Evolutionary conservation across 345 rosid genomes (phyloP).

Genomic region (Syzygium grande): DNA sequence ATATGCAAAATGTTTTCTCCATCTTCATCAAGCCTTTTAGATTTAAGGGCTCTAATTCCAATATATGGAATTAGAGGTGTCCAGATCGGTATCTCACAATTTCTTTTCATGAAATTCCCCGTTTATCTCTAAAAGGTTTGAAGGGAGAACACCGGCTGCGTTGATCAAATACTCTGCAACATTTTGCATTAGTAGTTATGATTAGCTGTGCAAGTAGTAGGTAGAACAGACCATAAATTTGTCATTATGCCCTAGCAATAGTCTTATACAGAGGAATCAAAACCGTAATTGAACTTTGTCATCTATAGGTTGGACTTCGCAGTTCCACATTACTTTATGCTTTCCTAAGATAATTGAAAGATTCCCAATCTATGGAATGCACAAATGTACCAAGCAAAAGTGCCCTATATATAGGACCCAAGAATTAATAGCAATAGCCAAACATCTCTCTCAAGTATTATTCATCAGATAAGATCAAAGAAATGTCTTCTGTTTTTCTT

Average conservation of each 20-base stretch:
- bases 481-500: background rate
- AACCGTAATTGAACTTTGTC: too few species aligned
- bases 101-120: too few species aligned
- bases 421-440: background rate
- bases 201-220: background rate
- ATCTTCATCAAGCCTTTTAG: too few species aligned
- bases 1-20: too few species aligned
- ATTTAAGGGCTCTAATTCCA: too few species aligned
- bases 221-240: background rate
- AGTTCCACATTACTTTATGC: background rate
- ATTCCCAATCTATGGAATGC: background rate
- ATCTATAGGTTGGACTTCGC: too few species aligned
- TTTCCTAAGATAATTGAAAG: background rate
- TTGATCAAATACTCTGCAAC: too few species aligned
- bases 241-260: background rate
- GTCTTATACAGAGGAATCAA: background rate
- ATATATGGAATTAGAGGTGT: too few species aligned
- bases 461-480: background rate
- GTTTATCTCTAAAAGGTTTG: too few species aligned
- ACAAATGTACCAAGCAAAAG: background rate
- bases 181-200: background rate
- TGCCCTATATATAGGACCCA: background rate
- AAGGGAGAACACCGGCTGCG: too few species aligned
- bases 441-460: background rate
- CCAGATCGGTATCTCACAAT: too few species aligned